Conservation (phyloP, 2,329 filamentous ascomycete species). For the Apiospora sp. region DNA sequence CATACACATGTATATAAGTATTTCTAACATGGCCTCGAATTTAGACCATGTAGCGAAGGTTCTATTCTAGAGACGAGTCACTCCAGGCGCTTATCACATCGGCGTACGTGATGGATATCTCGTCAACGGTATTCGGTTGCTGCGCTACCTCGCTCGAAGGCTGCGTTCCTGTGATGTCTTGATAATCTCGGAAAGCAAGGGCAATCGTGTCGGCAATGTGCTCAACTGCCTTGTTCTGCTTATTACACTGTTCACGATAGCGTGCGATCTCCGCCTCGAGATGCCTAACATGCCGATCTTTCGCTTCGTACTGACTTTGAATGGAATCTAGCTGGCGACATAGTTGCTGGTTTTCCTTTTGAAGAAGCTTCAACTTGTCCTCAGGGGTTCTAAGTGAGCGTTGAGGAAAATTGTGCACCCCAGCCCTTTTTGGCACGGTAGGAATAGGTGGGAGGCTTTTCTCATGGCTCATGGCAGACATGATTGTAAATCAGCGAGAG, state of each 20-base stretch:
- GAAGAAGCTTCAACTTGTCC: background rate
- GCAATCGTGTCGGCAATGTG: conserved; percentile 4
- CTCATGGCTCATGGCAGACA: background rate
- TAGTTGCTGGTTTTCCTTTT: conserved; percentile 9
- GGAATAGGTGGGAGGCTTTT: conserved; percentile 2
- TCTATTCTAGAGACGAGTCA: background rate
- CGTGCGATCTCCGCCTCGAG: conserved; percentile 1
- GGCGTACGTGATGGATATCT: background rate
- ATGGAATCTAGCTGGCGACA: background rate
- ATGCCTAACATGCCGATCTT: background rate
- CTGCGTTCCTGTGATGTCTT: background rate
- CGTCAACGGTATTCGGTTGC: background rate
- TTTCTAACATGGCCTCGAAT: background rate
- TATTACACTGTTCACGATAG: background rate
- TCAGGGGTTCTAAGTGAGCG: background rate
- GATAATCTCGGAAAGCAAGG: conserved; percentile 4
- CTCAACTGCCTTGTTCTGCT: conserved; percentile 1
- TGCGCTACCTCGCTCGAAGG: background rate
- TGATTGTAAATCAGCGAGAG: background rate
- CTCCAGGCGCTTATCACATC: conserved; percentile 9
- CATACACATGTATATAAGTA: background rate
- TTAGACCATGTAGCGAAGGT: conserved; percentile 4
- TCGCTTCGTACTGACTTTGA: background rate
- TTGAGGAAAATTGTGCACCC: background rate
- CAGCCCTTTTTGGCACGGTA: background rate